Evolutionary conservation across 495 filamentous ascomycete species (phyloP), one percentile per base, ranked within the genome.

Genomic region (Penicillium waksmanii): DNA sequence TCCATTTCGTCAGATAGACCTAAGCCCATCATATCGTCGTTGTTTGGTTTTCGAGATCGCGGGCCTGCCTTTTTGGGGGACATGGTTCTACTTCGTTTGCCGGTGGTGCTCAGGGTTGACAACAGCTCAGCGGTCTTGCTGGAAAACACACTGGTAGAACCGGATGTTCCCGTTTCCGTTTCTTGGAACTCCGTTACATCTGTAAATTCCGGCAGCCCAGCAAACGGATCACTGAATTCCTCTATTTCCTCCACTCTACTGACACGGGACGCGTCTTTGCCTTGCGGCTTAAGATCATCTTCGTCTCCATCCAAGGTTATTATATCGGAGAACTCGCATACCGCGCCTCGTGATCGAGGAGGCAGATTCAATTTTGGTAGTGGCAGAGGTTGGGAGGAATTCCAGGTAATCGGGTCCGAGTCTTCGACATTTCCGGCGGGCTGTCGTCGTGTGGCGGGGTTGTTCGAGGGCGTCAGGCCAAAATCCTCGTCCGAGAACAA

Each of bases 401-500:
- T 84, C 64, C 83, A 81, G 5, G 81, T 56, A 57, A 85, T 81
- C 2, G 83, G 80, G 67, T 86, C 84, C 0, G 74, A 79, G 15
- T 79, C 75, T 27, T 75, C 66, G n/a, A 63, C 56, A 38, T 57
- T 53, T 53, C 50, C 54, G 57, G 3, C 42, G 25, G 2, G 58
- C 50, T 15, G 58, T 42, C 57, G 62, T 0, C 51, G 40, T 12
- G 57, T 44, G 1, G 63, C 51, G 23, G 63, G 55, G 17, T 67
- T 64, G 17, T 67, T 64, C 7, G 61, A 64, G 17, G 68, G 68
- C 8, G 65, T 60, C 0, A 70, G 48, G 46, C 34, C 34, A 48
- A 72, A 61, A 38, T 75, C 70, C 44, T 75, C 74, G 46, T 80
- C 77, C 3, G 75, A 76, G 61, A 77, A 75, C 1, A 64, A 51